phyloP scores from a whole-genome alignment of 768 basidiomycete species.

The Clavaria fumosa region DNA sequence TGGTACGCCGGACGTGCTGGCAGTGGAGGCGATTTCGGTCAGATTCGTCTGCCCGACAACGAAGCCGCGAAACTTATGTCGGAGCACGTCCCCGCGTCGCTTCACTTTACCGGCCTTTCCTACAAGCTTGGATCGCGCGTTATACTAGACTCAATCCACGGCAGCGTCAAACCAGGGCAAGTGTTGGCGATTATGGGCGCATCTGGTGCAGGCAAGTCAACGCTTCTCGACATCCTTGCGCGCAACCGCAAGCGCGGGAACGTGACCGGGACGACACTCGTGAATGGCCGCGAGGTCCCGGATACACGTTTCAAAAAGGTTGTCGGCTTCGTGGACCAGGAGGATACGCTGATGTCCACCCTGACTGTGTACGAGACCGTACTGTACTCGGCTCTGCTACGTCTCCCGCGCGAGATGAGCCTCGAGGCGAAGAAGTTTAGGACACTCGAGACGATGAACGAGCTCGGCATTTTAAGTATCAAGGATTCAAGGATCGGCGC shows the following conservation, averaged over 20 bases:
- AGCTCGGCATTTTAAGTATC: slow-evolving; percentile 85
- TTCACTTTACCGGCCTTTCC: slow-evolving; percentile 79
- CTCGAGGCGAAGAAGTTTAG: slow-evolving; percentile 88
- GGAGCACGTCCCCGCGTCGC: slow-evolving; percentile 84
- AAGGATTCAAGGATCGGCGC: slow-evolving; percentile 84
- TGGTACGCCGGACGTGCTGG: slow-evolving; percentile 84
- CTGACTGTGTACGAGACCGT: slow-evolving; percentile 98
- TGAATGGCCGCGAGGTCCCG: slow-evolving; percentile 72
- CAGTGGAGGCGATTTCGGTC: slow-evolving; percentile 47
- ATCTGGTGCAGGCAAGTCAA: slow-evolving; percentile 92
- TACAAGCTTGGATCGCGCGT: slow-evolving; percentile 55
- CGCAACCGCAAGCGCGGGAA: slow-evolving; percentile 72
- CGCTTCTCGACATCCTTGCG: slow-evolving; percentile 91
- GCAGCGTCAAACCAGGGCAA: slow-evolving; percentile 76
- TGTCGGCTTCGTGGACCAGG: slow-evolving; percentile 94
- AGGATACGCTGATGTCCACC: slow-evolving; percentile 94
- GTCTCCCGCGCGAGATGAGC: slow-evolving; percentile 91
- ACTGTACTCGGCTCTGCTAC: slow-evolving; percentile 77
- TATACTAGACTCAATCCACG: slow-evolving; percentile 72
- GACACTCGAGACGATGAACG: slow-evolving; percentile 91
- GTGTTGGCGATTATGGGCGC: slow-evolving; percentile 95
- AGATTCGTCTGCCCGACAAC: slow-evolving; percentile 65
- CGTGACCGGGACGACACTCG: slow-evolving; percentile 58
- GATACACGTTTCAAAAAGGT: slow-evolving; percentile 70
- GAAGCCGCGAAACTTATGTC: slow-evolving; percentile 79